Base-by-base conservation (phyloP, 1,139 yeast species). In the Debaryomyces psychrophilus region DNA sequence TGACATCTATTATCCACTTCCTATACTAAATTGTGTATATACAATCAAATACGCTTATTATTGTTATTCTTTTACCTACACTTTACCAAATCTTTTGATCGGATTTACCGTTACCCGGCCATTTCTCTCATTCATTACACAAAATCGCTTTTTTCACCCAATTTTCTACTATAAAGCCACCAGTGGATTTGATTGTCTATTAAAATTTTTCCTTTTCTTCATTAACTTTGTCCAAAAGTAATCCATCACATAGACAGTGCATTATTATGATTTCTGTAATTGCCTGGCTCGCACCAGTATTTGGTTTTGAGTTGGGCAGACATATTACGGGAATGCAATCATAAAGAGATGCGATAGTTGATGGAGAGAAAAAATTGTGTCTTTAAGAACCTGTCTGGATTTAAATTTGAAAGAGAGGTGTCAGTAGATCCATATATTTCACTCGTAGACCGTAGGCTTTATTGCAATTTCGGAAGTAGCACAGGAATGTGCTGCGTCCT, bases 191-290 rank as follows among this genome's bases (percentile, higher is more conserved):
- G n/a, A n/a, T 18, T n/a, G 11, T n/a, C 14, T 17, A 4, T 8
- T 11, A 17, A 8, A 11, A n/a, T 47, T 49, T 51, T 51, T 50
- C 54, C 49, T 53, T 60, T 53, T 29, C 33, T 56, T 54, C 49
- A 56, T 64, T 65, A 68, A 70, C 79, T 73, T 74, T 73, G 79
- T 74, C 79, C 79, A 72, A 74, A 74, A 71, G 76, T 72, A 59
- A 60, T 71, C 79, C 79, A 70, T 71, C 78, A 68, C 77, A 59
- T 66, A 73, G 80, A 75, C 80, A 75, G 80, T 75, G 76, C 79
- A 70, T 61, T 56, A 52, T 50, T 60, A 57, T 64, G 73, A 67
- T 58, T 59, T 47, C 51, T 53, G 26, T 46, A 52, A 46, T 50
- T 49, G 51, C 51, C 8, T 11, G 35, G 18, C 18, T 31, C 28